These are phyloP conservation scores for Dissophora ornata DNA, from an alignment of 192 early-diverging fungal genomes.

Conservation along the genomic window DNA sequence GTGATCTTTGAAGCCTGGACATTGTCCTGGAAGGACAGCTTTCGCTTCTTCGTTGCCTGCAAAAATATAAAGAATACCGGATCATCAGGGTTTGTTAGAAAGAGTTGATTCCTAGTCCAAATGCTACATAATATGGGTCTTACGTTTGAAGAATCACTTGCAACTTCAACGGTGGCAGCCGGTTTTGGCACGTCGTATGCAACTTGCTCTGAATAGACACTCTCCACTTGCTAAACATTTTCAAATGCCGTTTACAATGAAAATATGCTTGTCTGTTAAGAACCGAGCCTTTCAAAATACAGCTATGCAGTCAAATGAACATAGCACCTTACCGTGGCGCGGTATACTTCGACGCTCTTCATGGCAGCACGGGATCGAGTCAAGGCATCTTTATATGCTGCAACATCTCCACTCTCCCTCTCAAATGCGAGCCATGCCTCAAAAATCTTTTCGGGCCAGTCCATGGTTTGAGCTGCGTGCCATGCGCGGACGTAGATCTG, in stretches of 20 bases:
- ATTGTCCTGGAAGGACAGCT: conserved; percentile 13
- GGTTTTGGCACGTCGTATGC: neutral
- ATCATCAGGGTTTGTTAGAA: too few relatives aligned
- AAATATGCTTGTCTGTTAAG: too few relatives aligned
- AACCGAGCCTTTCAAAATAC: too few relatives aligned
- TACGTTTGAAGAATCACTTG: neutral
- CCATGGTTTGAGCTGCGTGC: conserved; percentile 14
- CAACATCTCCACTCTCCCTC: conserved; percentile 8
- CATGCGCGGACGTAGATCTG: conserved; percentile 20
- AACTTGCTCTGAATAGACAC: conserved; percentile 1
- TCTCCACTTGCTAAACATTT: neutral
- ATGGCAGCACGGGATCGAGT: conserved; percentile 20
- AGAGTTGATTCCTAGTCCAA: too few relatives aligned
- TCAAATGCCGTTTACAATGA: too few relatives aligned
- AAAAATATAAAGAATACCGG: too few relatives aligned
- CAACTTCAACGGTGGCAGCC: neutral
- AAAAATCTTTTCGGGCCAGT: conserved; percentile 43
- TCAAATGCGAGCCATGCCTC: conserved; percentile 47
- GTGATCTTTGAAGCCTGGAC: neutral
- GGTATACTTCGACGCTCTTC: conserved; percentile 26
- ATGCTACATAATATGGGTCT: too few relatives aligned
- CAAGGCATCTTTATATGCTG: conserved; percentile 29
- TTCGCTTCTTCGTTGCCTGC: conserved; percentile 26
- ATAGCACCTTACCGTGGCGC: conserved; percentile 11
- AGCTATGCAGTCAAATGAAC: neutral